Evolutionary conservation across 495 filamentous ascomycete genomes (phyloP), one percentile per base, ranked within the genome.

Genomic region (Lindgomyces ingoldianus): DNA sequence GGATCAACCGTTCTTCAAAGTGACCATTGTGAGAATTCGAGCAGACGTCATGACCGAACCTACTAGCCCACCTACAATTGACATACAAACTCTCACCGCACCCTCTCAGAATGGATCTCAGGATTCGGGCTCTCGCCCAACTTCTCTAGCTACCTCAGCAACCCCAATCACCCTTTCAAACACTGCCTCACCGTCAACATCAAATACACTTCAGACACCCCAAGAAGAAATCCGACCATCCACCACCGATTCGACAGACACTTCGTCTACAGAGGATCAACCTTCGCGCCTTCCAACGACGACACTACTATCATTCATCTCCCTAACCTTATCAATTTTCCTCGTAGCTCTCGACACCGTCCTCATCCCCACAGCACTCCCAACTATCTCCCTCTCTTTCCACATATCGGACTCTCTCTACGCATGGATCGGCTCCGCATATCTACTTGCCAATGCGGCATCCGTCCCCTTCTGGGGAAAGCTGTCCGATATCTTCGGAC

Each of bases 401-500:
- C 65, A 70, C 25, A 56, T 65, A 41, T 54, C 67, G 4, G 51
- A 60, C 39, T 60, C 69, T 1, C 48, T 59, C 1, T 70, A 63
- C 46, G 59, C 68, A 11, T 72, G 70, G 70, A 69, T 66, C 1
- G 67, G 67, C 30, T 62, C 54, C 24, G 62, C 70, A 0, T 68
- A 68, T 45, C 49, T 73, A 0, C 59, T 74, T 11, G 64, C 65
- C 26, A 64, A 57, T 47, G 68, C 65, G 1, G 63, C 71, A 12
- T 39, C 48, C 8, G 50, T 63, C 3, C 72, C 62, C 25, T 59
- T 59, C 24, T 65, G 62, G 62, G 71, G 67, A 19, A 73, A 69
- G 52, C 51, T 69, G 16, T 66, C 56, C 16, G 68, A 75, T 48
- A 60, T 74, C 26, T 70, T 70, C 21, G 74, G 74, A 18, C 67